Base-by-base conservation (phyloP, 306 rosid genomes). In the Begonia fuchsioides region DNA sequence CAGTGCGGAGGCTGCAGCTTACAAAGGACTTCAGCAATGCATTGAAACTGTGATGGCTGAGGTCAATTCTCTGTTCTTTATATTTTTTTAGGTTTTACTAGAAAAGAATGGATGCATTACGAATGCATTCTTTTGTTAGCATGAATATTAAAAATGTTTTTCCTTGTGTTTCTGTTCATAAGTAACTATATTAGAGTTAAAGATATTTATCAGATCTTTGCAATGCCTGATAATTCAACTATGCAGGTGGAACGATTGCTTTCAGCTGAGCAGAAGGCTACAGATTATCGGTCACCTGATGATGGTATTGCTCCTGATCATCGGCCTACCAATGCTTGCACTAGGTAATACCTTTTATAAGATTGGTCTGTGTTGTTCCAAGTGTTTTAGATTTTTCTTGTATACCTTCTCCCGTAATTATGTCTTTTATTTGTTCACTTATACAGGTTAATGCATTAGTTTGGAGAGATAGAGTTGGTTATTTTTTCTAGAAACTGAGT, bases 41-140 rank as follows among this genome's bases (percentile, higher is more conserved):
- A 92, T 92, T 49, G 99, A 92, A 77, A 92, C 99, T 64, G 94
- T 92, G 72, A 92, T 92, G 99, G 94, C 96, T 12, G 99, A 92
- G 99, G 96, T 92, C 57, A 65, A 86, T 55, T 71, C 17, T 38
- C 50, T 49, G 54, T 26, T 16, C 32, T 49, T 47, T 11, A 9
- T 15, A 12, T n/a, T 52, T 54, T 54, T 32, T 45, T 2, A 41
- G 45, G 45, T 41, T n/a, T 26, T 26, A 26, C 35, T 26, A 26
- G 35, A 26, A 26, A 26, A 26, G 35, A 26, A 26, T 0, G 35
- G 8, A 26, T 26, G 35, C 35, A 26, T 26, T 26, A 26, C 8
- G 7, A 26, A 26, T 26, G 35, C 35, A 4, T 26, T 26, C 35
- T 8, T 26, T 26, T 26, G 35, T 26, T 26, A 26, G 35, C 35